Conservation (phyloP, 768 basidiomycete genomes). For the Boletellus ananiceps region DNA sequence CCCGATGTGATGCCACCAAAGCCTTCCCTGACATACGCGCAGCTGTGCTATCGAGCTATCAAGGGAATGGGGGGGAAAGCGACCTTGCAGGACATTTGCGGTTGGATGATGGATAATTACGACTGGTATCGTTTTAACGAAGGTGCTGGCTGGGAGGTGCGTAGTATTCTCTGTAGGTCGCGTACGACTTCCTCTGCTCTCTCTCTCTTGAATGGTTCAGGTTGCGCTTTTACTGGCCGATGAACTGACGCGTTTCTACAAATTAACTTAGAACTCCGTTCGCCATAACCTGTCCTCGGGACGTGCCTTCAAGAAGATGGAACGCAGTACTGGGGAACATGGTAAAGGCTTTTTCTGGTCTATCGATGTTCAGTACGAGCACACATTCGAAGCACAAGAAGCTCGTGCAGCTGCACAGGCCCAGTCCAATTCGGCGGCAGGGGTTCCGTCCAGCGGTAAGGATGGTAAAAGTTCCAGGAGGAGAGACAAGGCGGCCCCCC, state of each 20-base stretch:
- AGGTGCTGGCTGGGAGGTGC: constrained; percentile 85
- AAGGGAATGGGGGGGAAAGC: constrained; percentile 76
- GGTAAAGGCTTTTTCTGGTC: constrained; percentile 95
- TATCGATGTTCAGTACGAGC: constrained; percentile 69
- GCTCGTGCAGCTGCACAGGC: constrained; percentile 39
- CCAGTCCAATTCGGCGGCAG: constrained; percentile 21
- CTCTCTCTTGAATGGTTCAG: constrained; percentile 1
- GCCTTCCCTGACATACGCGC: constrained; percentile 86
- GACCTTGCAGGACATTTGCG: constrained; percentile 88
- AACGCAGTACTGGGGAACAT: constrained; percentile 76
- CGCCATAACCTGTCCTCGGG: constrained; percentile 93
- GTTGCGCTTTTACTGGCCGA: constrained; percentile 1
- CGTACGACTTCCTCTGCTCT: background rate
- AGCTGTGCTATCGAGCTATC: constrained; percentile 87
- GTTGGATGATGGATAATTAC: constrained; percentile 84
- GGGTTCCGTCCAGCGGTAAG: constrained; percentile 30
- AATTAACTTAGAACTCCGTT: constrained; percentile 70
- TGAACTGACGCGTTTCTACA: constrained; percentile 11
- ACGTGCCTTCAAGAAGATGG: constrained; percentile 87
- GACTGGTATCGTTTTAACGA: constrained; percentile 89
- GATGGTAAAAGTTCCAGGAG: constrained; percentile 42
- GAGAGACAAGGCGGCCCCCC: constrained; percentile 52
- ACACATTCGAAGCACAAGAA: constrained; percentile 68
- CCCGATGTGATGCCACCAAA: constrained; percentile 83
- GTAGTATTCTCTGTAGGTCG: constrained; percentile 21